Evolutionary conservation across 345 rosid genomes (phyloP), one percentile per base, ranked within the genome.

Genomic region (Salix arbutifolia): DNA sequence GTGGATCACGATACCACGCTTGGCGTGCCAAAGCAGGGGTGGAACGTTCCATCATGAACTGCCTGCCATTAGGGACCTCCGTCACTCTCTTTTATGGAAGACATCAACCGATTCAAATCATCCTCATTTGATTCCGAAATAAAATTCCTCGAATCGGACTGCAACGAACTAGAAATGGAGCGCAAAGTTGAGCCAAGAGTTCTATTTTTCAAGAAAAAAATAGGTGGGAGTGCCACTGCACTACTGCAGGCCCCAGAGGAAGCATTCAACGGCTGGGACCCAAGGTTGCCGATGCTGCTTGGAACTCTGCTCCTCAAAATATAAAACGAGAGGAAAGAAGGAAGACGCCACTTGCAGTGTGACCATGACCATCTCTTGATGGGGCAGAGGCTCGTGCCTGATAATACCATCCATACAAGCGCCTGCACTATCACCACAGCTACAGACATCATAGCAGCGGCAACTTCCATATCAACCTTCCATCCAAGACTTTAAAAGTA

Each of bases 1-100:
- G 77, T 38, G 79, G 76, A n/a, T 82, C 85, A 21, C 79, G 42
- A 67, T 14, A 75, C 85, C 85, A 78, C 37, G 85, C 82, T 46
- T 75, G 82, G 70, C 31, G 78, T 13, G 61, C 38, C 53, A 82
- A 40, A 10, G 50, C 76, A 10, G 82, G 38, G 46, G 76, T 62
- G 5, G 74, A 33, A 16, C 60, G 31, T 42, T 75, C 82, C 85
- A 78, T 75, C 82, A 82, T 18, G 38, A 72, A 65, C 50, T 38
- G 70, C 85, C 78, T 33, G 1, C 25, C 44, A 82, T 26, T 35
- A 33, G 8, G 68, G 68, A 28, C 67, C 37, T 65, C 68, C 68
- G 30, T 65, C 68, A 7, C 33, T 65, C 16, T 30, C 68, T 7
- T 65, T 40, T 26, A 65, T 65, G 19, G 16, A 65, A 65, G 13